Conservation (phyloP, 768 basidiomycete species). For the Nidularia sp. region DNA sequence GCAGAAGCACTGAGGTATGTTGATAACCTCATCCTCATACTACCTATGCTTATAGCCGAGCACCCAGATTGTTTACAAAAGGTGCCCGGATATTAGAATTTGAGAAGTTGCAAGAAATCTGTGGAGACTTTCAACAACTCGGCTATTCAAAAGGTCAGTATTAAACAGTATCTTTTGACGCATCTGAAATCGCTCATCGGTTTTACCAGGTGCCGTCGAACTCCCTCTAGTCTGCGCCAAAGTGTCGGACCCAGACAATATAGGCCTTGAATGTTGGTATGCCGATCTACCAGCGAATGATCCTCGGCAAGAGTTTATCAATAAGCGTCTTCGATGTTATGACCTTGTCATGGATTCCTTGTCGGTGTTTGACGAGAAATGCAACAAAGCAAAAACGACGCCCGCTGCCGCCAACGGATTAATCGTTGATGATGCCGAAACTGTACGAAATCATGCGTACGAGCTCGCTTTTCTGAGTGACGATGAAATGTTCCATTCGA, state of each 20-base stretch:
- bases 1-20: conserved; percentile 82
- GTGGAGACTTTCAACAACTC: conserved; percentile 85
- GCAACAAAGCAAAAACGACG: conserved; percentile 19
- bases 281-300: conserved; percentile 56
- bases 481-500: conserved; percentile 93
- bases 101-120: conserved; percentile 80
- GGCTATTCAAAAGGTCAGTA: conserved; percentile 73
- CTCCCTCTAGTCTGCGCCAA: conserved; percentile 83
- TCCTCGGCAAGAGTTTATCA: conserved; percentile 50
- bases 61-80: conserved; percentile 80
- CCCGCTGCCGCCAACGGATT: conserved; percentile 15
- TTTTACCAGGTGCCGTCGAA: conserved; percentile 74
- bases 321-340: conserved; percentile 72
- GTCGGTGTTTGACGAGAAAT: conserved; percentile 70
- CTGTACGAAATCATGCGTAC: conserved; percentile 81
- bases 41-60: background rate
- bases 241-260: conserved; percentile 70
- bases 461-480: conserved; percentile 78
- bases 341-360: conserved; percentile 81
- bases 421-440: conserved; percentile 54
- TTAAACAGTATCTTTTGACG: background rate
- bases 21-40: no score
- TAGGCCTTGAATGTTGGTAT: conserved; percentile 75
- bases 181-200: conserved; percentile 1
- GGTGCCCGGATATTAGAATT: conserved; percentile 82